Conservation (phyloP, 169 alveolate genomes). For the Plasmodium gaboni region DNA sequence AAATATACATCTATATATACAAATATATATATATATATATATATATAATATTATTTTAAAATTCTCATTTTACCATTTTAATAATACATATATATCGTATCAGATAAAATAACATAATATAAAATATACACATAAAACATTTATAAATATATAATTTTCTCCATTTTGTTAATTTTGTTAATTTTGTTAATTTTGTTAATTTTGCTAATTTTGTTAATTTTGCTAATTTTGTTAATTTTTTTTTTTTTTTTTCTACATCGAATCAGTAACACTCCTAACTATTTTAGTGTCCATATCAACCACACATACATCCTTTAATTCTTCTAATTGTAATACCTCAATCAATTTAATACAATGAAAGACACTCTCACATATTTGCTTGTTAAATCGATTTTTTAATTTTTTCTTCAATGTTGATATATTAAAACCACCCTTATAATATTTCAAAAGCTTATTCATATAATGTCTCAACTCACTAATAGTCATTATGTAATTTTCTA, state of each 20-base stretch:
- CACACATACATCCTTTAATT: constrained; percentile 69
- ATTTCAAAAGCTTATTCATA: constrained; percentile 47
- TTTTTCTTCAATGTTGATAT: constrained; percentile 79
- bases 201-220: no score
- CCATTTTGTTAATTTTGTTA: background rate
- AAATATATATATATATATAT: no score
- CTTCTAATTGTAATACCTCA: constrained; percentile 74
- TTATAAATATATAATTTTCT: background rate
- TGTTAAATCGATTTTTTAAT: constrained; percentile 66
- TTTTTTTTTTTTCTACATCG: background rate
- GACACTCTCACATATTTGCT: constrained; percentile 79
- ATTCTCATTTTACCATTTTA: no score
- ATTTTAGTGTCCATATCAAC: constrained; percentile 58
- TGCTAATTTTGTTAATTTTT: background rate
- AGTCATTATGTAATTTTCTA: constrained; percentile 68
- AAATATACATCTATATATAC: no score
- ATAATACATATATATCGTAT: no score
- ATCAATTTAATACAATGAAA: constrained; percentile 80
- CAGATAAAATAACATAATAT: no score
- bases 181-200: background rate
- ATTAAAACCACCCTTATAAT: constrained; percentile 76
- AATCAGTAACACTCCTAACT: constrained; percentile 3
- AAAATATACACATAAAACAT: background rate
- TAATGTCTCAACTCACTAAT: constrained; percentile 74
- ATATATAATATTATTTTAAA: no score